These are phyloP conservation scores for Fraxinus excelsior DNA, from an alignment of 257 asterid genomes.

Conservation along the genomic window DNA sequence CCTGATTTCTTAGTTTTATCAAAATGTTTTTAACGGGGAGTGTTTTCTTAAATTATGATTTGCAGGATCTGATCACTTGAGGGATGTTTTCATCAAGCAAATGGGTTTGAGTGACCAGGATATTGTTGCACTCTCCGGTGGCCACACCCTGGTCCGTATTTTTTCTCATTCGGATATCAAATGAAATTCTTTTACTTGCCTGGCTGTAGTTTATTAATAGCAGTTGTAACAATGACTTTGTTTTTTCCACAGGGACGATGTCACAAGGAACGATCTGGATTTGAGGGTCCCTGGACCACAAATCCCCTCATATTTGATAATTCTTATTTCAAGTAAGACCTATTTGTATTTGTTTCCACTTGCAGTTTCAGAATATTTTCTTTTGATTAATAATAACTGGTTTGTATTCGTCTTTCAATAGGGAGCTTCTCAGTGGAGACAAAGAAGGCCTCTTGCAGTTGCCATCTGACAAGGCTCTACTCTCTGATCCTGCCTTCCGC, in stretches of 20 bases:
- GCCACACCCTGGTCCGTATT: constrained; percentile 76
- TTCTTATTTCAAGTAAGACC: constrained; percentile 64
- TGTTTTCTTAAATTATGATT: not conserved
- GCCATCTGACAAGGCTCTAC: constrained; percentile 83
- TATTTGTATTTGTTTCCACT: not conserved
- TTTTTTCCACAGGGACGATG: constrained; percentile 63
- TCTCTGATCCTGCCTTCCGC: constrained; percentile 67
- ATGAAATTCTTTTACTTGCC: not conserved
- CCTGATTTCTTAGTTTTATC: not conserved
- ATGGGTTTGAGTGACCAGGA: constrained; percentile 88
- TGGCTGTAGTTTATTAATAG: not conserved
- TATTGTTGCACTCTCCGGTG: constrained; percentile 88
- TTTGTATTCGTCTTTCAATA: constrained; percentile 7
- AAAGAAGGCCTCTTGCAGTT: constrained; percentile 73
- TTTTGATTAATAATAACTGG: not conserved
- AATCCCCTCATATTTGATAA: constrained; percentile 85
- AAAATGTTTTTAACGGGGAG: not conserved
- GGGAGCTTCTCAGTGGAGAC: constrained; percentile 81
- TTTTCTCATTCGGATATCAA: not conserved
- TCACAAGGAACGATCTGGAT: constrained; percentile 93
- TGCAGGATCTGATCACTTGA: constrained; percentile 79
- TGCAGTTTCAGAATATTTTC: not conserved
- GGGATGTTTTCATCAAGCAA: constrained; percentile 76
- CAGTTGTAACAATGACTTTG: not conserved
- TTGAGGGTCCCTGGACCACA: constrained; percentile 86